Base-by-base conservation (phyloP, 2,329 filamentous ascomycete genomes). In the Aureobasidium namibiae region DNA sequence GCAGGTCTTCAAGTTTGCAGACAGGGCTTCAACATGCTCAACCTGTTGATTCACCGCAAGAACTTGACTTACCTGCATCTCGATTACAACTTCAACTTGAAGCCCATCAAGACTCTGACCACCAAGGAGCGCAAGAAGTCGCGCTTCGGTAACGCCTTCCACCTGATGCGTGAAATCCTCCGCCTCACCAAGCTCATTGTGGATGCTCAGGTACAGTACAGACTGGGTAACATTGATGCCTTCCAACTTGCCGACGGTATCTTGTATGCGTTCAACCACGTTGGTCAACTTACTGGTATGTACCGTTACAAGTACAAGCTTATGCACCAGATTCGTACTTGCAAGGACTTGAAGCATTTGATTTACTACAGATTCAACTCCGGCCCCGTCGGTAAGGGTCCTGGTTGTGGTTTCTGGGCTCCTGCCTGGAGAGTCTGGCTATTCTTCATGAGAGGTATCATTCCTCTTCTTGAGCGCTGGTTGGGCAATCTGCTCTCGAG, bases 251-350 rank as follows among this genome's bases (percentile, higher is more conserved):
- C 94, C 3, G 94, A 99, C 73, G 94, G 94, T 73, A 99, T 99
- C 60, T 80, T 97, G n/a, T 99, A 99, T 67, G 95, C 94, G 18
- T 99, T 99, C 78, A 99, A 99, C 75, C 94, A 99, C 67, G 94
- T 99, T 60, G 94, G 94, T 63, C 95, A 99, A 74, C 80, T 99
- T 62, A 99, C 94, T 16, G 94, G 94, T 72, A 99, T 99, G 94
- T 99, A 99, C 76, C 88, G 94, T 62, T 99, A 99, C 82, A 99
- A 99, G 80, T 99, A 99, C 80, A 99, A 99, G 80, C 81, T 99
- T 60, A 99, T 99, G 94, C 94, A 99, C 73, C 94, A 99, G 74
- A 99, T 99, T 67, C 90, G 94, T 67, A 95, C 94, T 0, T 99
- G 94, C 80, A 99, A 99, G 75, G 94, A 99, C 75, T 74, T 99